Base-by-base conservation (phyloP, 495 filamentous ascomycete species). In the Xylaria palmicola region DNA sequence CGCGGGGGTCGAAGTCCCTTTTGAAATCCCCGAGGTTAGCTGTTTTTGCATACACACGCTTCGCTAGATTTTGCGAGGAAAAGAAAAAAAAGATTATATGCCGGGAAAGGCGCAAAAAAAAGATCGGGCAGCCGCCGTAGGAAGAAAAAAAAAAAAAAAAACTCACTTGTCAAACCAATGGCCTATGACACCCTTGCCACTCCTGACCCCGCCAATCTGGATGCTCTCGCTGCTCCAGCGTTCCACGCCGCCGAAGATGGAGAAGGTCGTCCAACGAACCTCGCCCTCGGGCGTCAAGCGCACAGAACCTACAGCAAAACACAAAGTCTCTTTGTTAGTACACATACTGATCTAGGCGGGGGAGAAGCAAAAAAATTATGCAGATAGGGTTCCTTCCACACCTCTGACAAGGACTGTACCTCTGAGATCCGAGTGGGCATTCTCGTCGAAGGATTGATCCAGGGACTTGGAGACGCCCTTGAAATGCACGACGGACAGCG, bases 161-260 rank as follows among this genome's bases (percentile, higher is more conserved):
- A 72, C 72, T 29, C 72, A 85, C 82, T 81, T 85, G 58, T 88
- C 86, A 62, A 88, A 89, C 87, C 87, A 89, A 32, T 77, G 84
- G 9, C 87, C 86, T 9, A 87, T 34, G 1, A 88, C 81, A 5
- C 86, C 86, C 30, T 85, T 72, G 12, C 79, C 81, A 2, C 84
- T 84, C 43, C 68, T 66, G 5, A 79, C 60, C 0, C 87, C 87
- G 8, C 86, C 87, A 17, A 89, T 61, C 71, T 90, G 87, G 2
- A 90, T 75, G 9, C 85, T 81, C 72, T 90, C 87, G 65, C 84
- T 87, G 4, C 78, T 74, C 86, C 86, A 90, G 17, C 85, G 68
- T 66, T 87, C 83, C 57, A 84, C 77, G 19, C 79, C 85, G 50
- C 79, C 69, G 56, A 86, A 87, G 19, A 88, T 77, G 2, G 84